phyloP scores from a whole-genome alignment of 2,329 filamentous ascomycete species.

The Pseudonectria foliicola region DNA sequence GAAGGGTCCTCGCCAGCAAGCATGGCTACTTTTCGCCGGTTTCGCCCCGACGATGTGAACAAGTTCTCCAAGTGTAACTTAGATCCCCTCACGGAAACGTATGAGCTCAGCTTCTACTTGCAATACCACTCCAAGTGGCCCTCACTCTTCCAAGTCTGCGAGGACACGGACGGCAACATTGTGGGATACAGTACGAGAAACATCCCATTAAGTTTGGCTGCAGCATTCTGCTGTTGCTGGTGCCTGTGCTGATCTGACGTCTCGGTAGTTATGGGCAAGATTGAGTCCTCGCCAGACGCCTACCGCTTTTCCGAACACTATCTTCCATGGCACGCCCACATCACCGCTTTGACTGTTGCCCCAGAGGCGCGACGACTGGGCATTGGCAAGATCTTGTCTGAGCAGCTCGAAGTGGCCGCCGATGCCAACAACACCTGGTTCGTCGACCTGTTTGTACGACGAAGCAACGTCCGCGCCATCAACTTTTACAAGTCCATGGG shows the following conservation, averaged over 20 bases:
- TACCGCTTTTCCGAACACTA: slow-evolving; percentile 76
- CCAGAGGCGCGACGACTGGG: slow-evolving; percentile 80
- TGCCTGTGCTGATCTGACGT: slow-evolving; percentile 17
- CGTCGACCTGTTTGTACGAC: slow-evolving; percentile 87
- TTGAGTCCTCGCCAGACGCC: slow-evolving; percentile 76
- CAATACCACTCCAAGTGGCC: slow-evolving; percentile 97
- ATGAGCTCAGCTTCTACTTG: slow-evolving; percentile 90
- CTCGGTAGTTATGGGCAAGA: slow-evolving; percentile 86
- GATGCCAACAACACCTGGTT: slow-evolving; percentile 87
- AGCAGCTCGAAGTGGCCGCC: slow-evolving; percentile 73
- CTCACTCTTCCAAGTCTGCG: slow-evolving; percentile 84
- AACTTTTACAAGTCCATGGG: slow-evolving; percentile 85
- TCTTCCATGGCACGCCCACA: slow-evolving; percentile 98
- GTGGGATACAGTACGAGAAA: slow-evolving; percentile 76
- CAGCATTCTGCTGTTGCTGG: slow-evolving; percentile 1
- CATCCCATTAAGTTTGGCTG: too few relatives aligned
- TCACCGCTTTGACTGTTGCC: slow-evolving; percentile 89
- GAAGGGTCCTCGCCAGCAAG: neutral
- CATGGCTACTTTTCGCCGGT: slow-evolving; percentile 64
- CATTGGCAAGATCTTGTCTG: slow-evolving; percentile 75
- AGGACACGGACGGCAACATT: slow-evolving; percentile 79
- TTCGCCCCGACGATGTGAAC: slow-evolving; percentile 77
- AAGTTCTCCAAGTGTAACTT: slow-evolving; percentile 92
- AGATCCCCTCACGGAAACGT: slow-evolving; percentile 95
- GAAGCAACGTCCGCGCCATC: slow-evolving; percentile 82